Percentiles rank a stretch among this genome's conserved stretches.
Evolutionary conservation across 805 yeast species (phyloP).

Genomic region (Yamadazyma olivae): DNA sequence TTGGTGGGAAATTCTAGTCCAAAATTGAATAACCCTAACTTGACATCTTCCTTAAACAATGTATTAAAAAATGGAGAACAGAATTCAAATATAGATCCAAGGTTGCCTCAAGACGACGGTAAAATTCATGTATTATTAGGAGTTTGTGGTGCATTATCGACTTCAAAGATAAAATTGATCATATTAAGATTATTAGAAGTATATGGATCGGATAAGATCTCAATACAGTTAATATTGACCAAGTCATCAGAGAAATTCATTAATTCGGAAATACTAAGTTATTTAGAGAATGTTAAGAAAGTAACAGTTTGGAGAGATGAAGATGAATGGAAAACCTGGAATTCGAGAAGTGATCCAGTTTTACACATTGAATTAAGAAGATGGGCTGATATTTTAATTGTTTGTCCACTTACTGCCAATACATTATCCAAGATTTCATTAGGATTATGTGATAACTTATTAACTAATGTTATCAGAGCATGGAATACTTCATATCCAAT

Average conservation of each 20-base stretch:
- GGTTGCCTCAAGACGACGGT: constrained; percentile 51
- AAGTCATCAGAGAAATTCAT: constrained; percentile 52
- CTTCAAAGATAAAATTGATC: constrained; percentile 50
- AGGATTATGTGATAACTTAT: constrained; percentile 88
- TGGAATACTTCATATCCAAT: constrained; percentile 94
- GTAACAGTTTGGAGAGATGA: constrained; percentile 55
- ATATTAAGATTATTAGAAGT: constrained; percentile 50
- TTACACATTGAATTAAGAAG: constrained; percentile 90
- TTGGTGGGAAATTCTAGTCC: constrained; percentile 11
- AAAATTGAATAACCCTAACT: constrained; percentile 7
- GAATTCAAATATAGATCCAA: constrained; percentile 49
- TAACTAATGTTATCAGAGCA: constrained; percentile 88
- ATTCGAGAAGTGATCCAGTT: constrained; percentile 80
- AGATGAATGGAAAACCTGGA: constrained; percentile 75
- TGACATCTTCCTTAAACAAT: constrained; percentile 7
- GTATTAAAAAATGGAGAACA: constrained; percentile 26
- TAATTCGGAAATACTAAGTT: constrained; percentile 40
- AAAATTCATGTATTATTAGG: constrained; percentile 55
- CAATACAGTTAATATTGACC: constrained; percentile 54
- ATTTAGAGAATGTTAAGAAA: constrained; percentile 36
- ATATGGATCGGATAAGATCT: constrained; percentile 47
- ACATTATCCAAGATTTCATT: constrained; percentile 84
- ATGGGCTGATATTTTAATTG: constrained; percentile 92
- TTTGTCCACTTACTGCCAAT: constrained; percentile 95
- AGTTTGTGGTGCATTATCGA: constrained; percentile 56